Percentiles rank a stretch among this genome's conserved stretches.
phyloP scores from a whole-genome alignment of 345 rosid species.

The Laguncularia racemosa region DNA sequence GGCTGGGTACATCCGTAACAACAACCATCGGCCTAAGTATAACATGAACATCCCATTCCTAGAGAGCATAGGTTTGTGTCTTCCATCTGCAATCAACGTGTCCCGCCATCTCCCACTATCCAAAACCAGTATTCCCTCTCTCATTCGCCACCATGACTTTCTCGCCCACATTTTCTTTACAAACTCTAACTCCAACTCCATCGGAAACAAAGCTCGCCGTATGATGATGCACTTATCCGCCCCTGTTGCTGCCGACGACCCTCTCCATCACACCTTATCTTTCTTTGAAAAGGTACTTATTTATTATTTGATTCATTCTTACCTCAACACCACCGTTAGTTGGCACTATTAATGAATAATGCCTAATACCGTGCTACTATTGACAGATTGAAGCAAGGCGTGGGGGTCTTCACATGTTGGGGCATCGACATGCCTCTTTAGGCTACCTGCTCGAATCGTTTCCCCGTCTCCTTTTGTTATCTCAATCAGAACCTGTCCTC shows the following conservation, averaged over 20 bases:
- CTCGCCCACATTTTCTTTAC: too few relatives aligned
- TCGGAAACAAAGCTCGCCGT: constrained; percentile 52
- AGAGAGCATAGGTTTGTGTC: constrained; percentile 72
- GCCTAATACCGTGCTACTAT: background rate
- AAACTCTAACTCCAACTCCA: too few relatives aligned
- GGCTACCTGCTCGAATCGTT: constrained; percentile 67
- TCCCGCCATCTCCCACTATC: constrained; percentile 54
- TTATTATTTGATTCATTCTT: background rate
- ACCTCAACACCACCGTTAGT: background rate
- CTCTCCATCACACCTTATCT: constrained; percentile 66
- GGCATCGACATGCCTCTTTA: constrained; percentile 47
- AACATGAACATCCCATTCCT: constrained; percentile 53
- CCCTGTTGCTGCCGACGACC: constrained; percentile 61
- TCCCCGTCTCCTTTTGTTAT: constrained; percentile 63
- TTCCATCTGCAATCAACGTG: constrained; percentile 62
- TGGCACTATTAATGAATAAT: too few relatives aligned
- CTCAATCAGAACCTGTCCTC: constrained; percentile 50
- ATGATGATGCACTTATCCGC: constrained; percentile 78
- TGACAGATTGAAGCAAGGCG: constrained; percentile 85
- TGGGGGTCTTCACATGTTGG: constrained; percentile 76
- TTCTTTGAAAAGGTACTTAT: constrained; percentile 75
- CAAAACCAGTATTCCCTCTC: constrained; percentile 39
- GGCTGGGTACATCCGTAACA: constrained; percentile 56
- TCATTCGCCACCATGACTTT: constrained; percentile 44
- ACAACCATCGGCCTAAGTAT: constrained; percentile 2